Conservation (phyloP, 1,284 basidiomycete genomes). For the Pseudozyma sp. region DNA sequence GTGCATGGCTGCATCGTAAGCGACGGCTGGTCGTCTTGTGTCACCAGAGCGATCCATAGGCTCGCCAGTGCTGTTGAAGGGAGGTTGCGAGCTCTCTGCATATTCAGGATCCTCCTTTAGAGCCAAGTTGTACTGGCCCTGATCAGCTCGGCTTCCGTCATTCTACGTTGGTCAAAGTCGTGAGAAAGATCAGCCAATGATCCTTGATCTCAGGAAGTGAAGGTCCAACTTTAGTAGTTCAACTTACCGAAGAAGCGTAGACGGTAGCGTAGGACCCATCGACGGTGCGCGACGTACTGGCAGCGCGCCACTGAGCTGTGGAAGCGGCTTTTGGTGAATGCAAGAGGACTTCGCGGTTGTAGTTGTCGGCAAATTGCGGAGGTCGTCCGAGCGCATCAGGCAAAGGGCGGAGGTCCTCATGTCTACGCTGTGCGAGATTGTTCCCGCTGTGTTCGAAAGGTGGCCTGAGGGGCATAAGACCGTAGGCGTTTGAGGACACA, state of each 20-base stretch:
- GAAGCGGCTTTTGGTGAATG: constrained; percentile 10
- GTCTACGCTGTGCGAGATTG: constrained; percentile 9
- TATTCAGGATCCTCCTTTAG: constrained; percentile 15
- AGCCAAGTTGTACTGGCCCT: constrained; percentile 3
- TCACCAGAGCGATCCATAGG: background rate
- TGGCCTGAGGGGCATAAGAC: constrained; percentile 17
- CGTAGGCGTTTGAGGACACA: constrained; percentile 9
- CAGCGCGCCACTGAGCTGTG: constrained; percentile 12
- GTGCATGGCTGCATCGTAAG: background rate
- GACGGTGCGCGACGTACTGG: background rate
- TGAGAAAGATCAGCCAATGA: background rate
- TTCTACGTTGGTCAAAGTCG: background rate
- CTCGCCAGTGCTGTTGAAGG: constrained; percentile 1
- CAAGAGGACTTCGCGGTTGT: constrained; percentile 6
- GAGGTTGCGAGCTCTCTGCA: background rate
- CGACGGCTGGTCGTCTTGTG: background rate
- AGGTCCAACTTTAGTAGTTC: too few species aligned
- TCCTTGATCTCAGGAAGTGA: background rate
- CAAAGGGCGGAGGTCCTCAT: constrained; percentile 3
- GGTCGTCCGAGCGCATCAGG: constrained; percentile 7
- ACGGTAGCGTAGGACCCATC: background rate
- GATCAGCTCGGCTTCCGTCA: constrained; percentile 4
- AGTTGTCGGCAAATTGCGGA: background rate
- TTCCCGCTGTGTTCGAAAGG: constrained; percentile 18
- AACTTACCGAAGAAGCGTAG: constrained; percentile 13